Evolutionary conservation across 306 rosid genomes (phyloP).

Genomic region (Rosa rugosa): DNA sequence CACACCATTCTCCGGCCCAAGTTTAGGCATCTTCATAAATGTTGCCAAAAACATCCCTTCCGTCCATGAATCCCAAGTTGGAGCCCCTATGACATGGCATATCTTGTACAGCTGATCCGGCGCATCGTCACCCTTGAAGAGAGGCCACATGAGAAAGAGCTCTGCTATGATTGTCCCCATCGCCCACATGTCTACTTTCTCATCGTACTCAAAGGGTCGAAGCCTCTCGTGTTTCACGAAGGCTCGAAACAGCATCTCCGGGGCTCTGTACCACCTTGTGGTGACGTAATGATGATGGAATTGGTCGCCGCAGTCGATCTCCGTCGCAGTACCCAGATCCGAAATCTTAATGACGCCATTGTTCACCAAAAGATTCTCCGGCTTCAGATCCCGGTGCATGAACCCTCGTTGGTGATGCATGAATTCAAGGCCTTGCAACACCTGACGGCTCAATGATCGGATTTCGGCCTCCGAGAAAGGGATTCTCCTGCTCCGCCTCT

Average conservation of each 20-base stretch:
- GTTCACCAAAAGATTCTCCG: background rate
- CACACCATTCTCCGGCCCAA: background rate
- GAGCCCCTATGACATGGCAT: background rate
- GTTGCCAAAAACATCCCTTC: too few relatives aligned
- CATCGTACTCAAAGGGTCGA: background rate
- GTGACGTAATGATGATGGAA: background rate
- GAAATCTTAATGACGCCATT: background rate
- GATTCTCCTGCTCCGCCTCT: background rate
- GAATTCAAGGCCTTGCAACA: background rate
- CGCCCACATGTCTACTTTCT: conserved; percentile 8
- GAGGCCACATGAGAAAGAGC: background rate
- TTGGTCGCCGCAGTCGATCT: background rate
- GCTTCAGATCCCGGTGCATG: background rate
- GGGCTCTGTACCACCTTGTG: background rate
- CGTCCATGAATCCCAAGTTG: too few relatives aligned
- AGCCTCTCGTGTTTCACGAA: background rate
- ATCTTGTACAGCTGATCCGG: background rate
- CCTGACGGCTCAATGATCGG: background rate
- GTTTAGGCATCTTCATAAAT: background rate
- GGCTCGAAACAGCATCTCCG: background rate
- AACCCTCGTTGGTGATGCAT: background rate
- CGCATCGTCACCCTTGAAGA: background rate
- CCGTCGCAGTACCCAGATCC: background rate
- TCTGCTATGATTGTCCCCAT: background rate
- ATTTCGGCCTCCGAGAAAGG: background rate